Base-by-base conservation (phyloP, 2,329 filamentous ascomycete species). In the Dendrostoma leiphaemia region DNA sequence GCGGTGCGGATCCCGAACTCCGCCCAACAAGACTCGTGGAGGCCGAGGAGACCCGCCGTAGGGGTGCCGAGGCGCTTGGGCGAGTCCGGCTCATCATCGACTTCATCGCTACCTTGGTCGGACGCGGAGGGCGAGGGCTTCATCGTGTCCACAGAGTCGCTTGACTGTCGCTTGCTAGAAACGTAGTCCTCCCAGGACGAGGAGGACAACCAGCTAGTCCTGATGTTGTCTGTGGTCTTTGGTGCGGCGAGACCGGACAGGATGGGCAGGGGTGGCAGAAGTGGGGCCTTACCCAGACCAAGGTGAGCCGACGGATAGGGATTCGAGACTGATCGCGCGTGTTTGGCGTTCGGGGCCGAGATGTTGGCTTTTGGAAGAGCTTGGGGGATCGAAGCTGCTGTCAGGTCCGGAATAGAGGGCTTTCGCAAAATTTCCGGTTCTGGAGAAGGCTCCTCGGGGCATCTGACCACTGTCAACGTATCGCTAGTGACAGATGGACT, bases 11-110 rank as follows among this genome's bases (percentile, higher is more conserved):
- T 56, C 1, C 64, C 65, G 26, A 67, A 49, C 12, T 63, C 61
- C 7, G 60, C 56, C n/a, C 62, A 58, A 8, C 57, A 60, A 6
- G 58, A 57, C 56, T 67, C 65, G 52, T 63, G 59, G 13, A 71
- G 53, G 17, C 67, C 67, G 2, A 71, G 57, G 48, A 62, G 62
- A 24, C 68, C 66, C 2, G 67, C 62, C 0, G 67, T 67, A 4
- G 65, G 61, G n/a, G 56, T 61, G 15, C 54, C 50, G 31, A 64
- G 54, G 54, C 55, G 54, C 26, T 51, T 54, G 29, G 49, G 31
- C n/a, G 50, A 31, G 21, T n/a, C 17, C 2, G 35, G 43, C 19
- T 23, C 46, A n/a, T 31, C n/a, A 3, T 48, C 45, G 10, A 46
- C 35, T 10, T 50, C 40, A 21, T n/a, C 28, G 28, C 23, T 23